These are phyloP conservation scores for Sarcodon aspratus DNA, from an alignment of 768 basidiomycete species.

Conservation along the genomic window DNA sequence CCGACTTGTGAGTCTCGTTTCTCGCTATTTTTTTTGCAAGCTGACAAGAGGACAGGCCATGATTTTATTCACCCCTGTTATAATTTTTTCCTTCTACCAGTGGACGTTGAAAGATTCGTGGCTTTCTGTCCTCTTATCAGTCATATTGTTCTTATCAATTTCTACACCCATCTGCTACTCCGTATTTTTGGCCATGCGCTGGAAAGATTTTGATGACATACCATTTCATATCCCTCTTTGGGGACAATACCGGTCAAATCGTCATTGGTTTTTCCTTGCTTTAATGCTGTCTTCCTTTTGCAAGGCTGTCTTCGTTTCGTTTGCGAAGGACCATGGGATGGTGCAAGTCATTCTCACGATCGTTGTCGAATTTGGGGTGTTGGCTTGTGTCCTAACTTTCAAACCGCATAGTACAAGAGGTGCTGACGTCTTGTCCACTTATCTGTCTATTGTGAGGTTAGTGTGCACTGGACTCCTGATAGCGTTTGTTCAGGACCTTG, in stretches of 20 bases:
- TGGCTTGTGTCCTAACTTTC: constrained; percentile 39
- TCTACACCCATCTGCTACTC: constrained; percentile 34
- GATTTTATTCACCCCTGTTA: constrained; percentile 55
- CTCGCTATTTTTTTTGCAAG: no score
- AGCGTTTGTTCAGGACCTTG: constrained; percentile 58
- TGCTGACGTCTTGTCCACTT: constrained; percentile 58
- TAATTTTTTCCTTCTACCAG: constrained; percentile 77
- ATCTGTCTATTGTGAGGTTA: constrained; percentile 57
- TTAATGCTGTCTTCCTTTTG: constrained; percentile 48
- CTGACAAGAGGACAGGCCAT: constrained; percentile 18
- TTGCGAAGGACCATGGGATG: constrained; percentile 46
- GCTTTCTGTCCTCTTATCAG: constrained; percentile 73
- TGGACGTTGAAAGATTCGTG: constrained; percentile 89
- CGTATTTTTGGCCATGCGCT: constrained; percentile 36
- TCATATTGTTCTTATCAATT: constrained; percentile 48
- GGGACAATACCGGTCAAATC: constrained; percentile 51
- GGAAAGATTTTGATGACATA: constrained; percentile 14
- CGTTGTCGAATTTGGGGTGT: constrained; percentile 50
- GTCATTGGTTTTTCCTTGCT: constrained; percentile 57
- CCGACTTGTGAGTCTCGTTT: neutral
- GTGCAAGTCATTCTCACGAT: constrained; percentile 62
- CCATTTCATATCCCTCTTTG: constrained; percentile 46
- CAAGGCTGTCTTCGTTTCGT: constrained; percentile 63
- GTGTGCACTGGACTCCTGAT: constrained; percentile 63
- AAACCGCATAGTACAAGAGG: constrained; percentile 59